Evolutionary conservation across 2,329 filamentous ascomycete genomes (phyloP).

Genomic region (Penicillium sp.): DNA sequence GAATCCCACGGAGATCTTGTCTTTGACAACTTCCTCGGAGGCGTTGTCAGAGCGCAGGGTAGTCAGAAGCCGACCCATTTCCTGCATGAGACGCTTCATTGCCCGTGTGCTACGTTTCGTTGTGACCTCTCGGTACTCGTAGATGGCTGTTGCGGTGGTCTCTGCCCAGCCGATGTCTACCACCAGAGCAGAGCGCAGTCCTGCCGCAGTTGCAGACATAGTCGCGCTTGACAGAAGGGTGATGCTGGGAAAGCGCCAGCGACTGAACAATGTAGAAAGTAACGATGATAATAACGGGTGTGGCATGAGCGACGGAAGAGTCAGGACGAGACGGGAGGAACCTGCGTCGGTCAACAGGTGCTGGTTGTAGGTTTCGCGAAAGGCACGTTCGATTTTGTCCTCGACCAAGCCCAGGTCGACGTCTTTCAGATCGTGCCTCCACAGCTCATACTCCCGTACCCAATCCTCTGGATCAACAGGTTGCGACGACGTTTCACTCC

Average conservation of each 20-base stretch:
- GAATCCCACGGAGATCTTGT: slow-evolving; percentile 55
- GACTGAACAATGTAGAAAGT: slow-evolving; percentile 72
- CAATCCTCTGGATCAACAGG: slow-evolving; percentile 35
- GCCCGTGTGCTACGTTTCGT: slow-evolving; percentile 67
- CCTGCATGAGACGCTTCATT: slow-evolving; percentile 64
- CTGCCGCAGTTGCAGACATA: slow-evolving; percentile 70
- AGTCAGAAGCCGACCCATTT: slow-evolving; percentile 52
- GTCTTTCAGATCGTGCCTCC: slow-evolving; percentile 66
- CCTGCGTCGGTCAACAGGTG: slow-evolving; percentile 59
- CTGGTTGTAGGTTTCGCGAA: slow-evolving; percentile 78
- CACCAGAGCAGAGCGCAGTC: slow-evolving; percentile 77
- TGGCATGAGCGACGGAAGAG: slow-evolving; percentile 71
- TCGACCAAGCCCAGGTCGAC: slow-evolving; percentile 73
- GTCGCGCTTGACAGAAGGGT: slow-evolving; percentile 74
- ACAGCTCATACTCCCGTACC: slow-evolving; percentile 61
- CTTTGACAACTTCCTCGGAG: slow-evolving; percentile 31
- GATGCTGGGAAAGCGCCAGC: slow-evolving; percentile 72
- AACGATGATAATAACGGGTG: slow-evolving; percentile 69
- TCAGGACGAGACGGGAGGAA: slow-evolving; percentile 66
- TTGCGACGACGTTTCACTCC: slow-evolving; percentile 35
- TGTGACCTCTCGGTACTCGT: slow-evolving; percentile 79
- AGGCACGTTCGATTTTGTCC: slow-evolving; percentile 77
- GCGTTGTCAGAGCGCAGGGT: slow-evolving; percentile 16
- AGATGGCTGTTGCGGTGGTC: slow-evolving; percentile 77
- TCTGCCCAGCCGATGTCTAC: slow-evolving; percentile 92